Evolutionary conservation across 805 yeast species (phyloP), one percentile per base, ranked within the genome.

Genomic region (Wickerhamiella bombiphila): DNA sequence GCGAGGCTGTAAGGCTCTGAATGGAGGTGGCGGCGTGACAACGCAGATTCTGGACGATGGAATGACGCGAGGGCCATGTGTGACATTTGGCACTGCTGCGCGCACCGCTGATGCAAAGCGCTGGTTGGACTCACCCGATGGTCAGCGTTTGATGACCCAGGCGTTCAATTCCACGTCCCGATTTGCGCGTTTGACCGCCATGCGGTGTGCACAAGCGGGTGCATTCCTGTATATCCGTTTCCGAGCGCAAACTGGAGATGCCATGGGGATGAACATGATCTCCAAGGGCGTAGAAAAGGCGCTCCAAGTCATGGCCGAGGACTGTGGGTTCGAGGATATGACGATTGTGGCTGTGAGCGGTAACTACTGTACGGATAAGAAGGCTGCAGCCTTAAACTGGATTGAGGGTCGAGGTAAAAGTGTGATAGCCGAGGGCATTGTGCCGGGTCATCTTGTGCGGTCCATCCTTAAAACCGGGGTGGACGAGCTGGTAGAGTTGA

Each of bases 251-350:
- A 91, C 99, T 15, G 99, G 99, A 60, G 99, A 91, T 65, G 99
- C 99, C 15, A 91, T 91, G 99, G 99, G 99, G 47, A 91, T 91
- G 99, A 91, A 91, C 59, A 91, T 91, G 99, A 91, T 91, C 44
- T 88, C 97, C 21, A 91, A 91, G 63, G 99, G 98, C 59, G 95
- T 85, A 33, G 99, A 91, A 57, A 69, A 66, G 57, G 73, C 95
- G 1, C 70, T 91, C 53, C 75, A 76, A 44, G 74, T 70, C 56
- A 83, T 91, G 94, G 73, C 70, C 31, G 80, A 78, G 51, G 86
- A 78, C 51, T 76, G 77, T 56, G 97, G 95, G 3, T 91, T 88
- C 74, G 75, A 73, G 18, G 98, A 91, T 60, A 91, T 91, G 99
- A 74, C 70, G 44, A 70, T 91, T 42, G 76, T 91, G 35, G 81